A percentile compares a stretch with the other conserved stretches of the same genome.
Conservation (phyloP, 108 stramenopile genomes). For the Nannochloropsis gaditana region DNA sequence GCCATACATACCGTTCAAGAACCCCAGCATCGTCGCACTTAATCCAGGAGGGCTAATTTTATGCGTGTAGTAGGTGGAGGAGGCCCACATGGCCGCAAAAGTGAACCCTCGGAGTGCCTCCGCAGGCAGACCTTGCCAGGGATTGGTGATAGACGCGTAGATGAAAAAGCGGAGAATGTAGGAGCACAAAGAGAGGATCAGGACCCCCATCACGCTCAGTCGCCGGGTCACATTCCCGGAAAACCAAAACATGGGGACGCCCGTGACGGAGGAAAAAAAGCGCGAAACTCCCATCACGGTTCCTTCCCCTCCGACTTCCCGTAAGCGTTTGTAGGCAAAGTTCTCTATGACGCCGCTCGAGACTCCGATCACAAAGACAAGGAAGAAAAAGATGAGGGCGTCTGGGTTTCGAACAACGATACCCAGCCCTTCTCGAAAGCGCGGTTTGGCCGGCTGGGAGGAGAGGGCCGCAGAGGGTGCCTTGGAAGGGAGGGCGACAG, state of each 20-base stretch:
- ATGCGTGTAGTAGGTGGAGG: constrained; percentile 81
- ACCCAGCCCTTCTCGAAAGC: constrained; percentile 63
- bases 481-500: not conserved
- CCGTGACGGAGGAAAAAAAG: constrained; percentile 73
- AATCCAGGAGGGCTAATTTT: constrained; percentile 77
- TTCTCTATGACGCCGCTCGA: constrained; percentile 88
- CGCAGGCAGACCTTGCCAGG: constrained; percentile 80
- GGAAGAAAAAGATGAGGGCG: constrained; percentile 75
- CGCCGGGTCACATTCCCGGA: constrained; percentile 67
- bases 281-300: constrained; percentile 77
- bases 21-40: constrained; percentile 73
- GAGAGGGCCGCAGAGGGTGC: no score
- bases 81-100: constrained; percentile 87
- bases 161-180: constrained; percentile 78
- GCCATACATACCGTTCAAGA: constrained; percentile 90
- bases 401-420: constrained; percentile 72
- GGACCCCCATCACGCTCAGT: constrained; percentile 73
- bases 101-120: constrained; percentile 83
- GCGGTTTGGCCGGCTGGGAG: constrained; percentile 10
- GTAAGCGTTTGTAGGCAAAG: constrained; percentile 87
- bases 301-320: constrained; percentile 79
- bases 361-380: constrained; percentile 75
- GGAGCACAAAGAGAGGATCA: constrained; percentile 67
- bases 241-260: constrained; percentile 85
- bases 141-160: constrained; percentile 74